A percentile compares a stretch with the other conserved stretches of the same genome.
phyloP scores from a whole-genome alignment of 495 filamentous ascomycete species.

The Patellaria atrata region DNA sequence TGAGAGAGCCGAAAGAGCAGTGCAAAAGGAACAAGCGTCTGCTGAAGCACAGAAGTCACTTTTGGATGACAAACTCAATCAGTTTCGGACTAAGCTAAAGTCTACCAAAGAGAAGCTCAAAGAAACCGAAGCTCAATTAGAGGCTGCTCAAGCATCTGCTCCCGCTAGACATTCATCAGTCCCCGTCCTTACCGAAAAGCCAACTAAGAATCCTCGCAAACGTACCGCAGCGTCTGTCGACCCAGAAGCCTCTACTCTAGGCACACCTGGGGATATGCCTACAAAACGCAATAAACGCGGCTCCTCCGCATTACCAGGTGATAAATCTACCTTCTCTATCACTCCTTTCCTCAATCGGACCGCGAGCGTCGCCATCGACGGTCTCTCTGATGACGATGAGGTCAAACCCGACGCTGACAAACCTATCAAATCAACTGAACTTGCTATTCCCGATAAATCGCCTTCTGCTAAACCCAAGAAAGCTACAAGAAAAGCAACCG shows the following conservation, averaged over 20 bases:
- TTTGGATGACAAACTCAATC: constrained; percentile 53
- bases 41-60: constrained; percentile 41
- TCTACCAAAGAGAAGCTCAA: constrained; percentile 58
- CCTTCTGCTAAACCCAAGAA: constrained; percentile 23
- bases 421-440: no score
- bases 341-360: constrained; percentile 83
- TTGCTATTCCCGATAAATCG: constrained; percentile 12
- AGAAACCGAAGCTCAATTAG: constrained; percentile 33
- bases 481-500: constrained; percentile 19
- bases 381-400: constrained; percentile 22
- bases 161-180: constrained; percentile 10
- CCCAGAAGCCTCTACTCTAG: constrained; percentile 40
- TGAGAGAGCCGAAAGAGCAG: constrained; percentile 27
- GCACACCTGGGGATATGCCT: constrained; percentile 49
- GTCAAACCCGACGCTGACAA: constrained; percentile 19
- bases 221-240: constrained; percentile 29
- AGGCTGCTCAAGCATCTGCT: constrained; percentile 33
- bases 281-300: constrained; percentile 31
- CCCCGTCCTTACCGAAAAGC: constrained; percentile 8
- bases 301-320: constrained; percentile 39
- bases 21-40: constrained; percentile 25
- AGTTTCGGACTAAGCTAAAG: constrained; percentile 49
- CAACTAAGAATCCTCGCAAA: constrained; percentile 32
- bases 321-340: constrained; percentile 84
- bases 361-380: constrained; percentile 37